These are phyloP conservation scores for Lepiota venenata DNA, from an alignment of 768 basidiomycete species.

Conservation along the genomic window DNA sequence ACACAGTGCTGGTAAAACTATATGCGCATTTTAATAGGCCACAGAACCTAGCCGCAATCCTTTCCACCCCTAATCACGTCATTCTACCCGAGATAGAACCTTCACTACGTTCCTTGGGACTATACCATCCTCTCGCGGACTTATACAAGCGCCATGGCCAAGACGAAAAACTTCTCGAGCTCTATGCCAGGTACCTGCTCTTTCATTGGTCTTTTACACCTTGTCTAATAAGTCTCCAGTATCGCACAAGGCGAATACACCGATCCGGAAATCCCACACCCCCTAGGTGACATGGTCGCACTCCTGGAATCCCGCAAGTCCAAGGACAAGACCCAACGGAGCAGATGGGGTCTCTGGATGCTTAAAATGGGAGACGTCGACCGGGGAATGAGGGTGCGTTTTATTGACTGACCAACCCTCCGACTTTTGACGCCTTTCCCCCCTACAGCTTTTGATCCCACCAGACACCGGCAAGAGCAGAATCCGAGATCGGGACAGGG, in stretches of 20 bases:
- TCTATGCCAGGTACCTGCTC: no score
- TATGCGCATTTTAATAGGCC: conserved; percentile 60
- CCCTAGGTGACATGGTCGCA: conserved; percentile 54
- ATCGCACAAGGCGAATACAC: no score
- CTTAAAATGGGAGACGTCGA: conserved; percentile 58
- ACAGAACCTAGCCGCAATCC: conserved; percentile 55
- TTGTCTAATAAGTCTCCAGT: conserved; percentile 28
- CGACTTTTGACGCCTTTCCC: background rate
- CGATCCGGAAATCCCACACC: conserved; percentile 61
- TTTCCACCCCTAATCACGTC: conserved; percentile 53
- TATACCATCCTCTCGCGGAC: conserved; percentile 59
- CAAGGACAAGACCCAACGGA: conserved; percentile 50
- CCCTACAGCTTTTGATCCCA: conserved; percentile 54
- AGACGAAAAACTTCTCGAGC: conserved; percentile 58
- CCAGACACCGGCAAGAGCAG: conserved; percentile 52
- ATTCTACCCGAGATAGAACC: conserved; percentile 62
- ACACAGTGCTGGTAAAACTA: conserved; percentile 77
- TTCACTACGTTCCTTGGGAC: conserved; percentile 44
- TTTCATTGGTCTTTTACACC: background rate
- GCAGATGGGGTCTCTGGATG: conserved; percentile 78
- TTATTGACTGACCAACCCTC: background rate
- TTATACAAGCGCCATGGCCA: conserved; percentile 57
- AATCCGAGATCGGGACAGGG: conserved; percentile 37
- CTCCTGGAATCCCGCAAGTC: conserved; percentile 58
- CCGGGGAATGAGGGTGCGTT: conserved; percentile 63